Evolutionary conservation across 1,284 basidiomycete species (phyloP).

Genomic region (Schizophyllum amplum): DNA sequence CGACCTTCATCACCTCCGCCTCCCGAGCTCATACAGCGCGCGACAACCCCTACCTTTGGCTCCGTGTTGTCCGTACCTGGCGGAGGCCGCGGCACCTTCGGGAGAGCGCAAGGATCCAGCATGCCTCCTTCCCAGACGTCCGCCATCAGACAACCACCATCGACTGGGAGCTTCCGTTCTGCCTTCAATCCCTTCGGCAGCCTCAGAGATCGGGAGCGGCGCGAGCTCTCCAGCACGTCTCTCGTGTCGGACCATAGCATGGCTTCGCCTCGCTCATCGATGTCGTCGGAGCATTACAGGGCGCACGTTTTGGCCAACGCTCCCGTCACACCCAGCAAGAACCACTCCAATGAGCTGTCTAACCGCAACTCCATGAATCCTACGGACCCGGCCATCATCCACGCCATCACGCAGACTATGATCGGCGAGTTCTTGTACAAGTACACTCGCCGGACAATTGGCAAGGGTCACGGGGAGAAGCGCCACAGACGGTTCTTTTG

Average conservation of each 20-base stretch:
- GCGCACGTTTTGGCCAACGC: conserved; percentile 19
- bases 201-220: conserved; percentile 38
- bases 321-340: conserved; percentile 34
- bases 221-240: conserved; percentile 57
- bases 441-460: conserved; percentile 89
- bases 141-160: conserved; percentile 58
- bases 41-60: conserved; percentile 75
- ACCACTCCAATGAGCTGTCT: conserved; percentile 24
- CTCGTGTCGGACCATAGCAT: conserved; percentile 57
- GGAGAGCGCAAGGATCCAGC: conserved; percentile 55
- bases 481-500: conserved; percentile 97
- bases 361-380: conserved; percentile 25
- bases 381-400: conserved; percentile 84
- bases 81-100: conserved; percentile 32
- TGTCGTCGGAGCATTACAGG: conserved; percentile 63
- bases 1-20: conserved; percentile 87
- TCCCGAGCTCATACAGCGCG: conserved; percentile 78
- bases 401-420: conserved; percentile 99
- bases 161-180: conserved; percentile 75
- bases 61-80: conserved; percentile 52
- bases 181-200: conserved; percentile 46
- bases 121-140: conserved; percentile 58
- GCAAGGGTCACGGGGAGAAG: conserved; percentile 85
- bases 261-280: conserved; percentile 65
- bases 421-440: conserved; percentile 99